These are phyloP conservation scores for Porphyrellus sp. DNA, from an alignment of 1,284 basidiomycete species.

Conservation along the genomic window DNA sequence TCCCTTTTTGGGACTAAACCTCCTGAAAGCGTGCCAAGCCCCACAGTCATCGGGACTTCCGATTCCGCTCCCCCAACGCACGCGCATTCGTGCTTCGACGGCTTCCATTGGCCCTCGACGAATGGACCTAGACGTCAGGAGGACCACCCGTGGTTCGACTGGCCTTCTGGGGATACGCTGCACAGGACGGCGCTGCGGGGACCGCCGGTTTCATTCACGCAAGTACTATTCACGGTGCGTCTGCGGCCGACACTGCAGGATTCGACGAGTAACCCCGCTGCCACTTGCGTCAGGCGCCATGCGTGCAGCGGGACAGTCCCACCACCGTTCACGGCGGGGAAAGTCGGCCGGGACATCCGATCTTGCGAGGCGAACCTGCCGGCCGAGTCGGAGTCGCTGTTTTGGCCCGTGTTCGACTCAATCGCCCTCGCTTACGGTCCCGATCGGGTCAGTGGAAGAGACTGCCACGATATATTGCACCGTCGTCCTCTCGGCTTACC, in stretches of 20 bases:
- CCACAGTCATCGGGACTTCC: conserved; percentile 33
- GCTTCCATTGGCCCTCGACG: conserved; percentile 25
- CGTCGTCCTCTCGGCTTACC: conserved; percentile 11
- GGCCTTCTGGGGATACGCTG: conserved; percentile 13
- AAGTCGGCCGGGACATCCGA: not conserved
- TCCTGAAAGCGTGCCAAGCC: conserved; percentile 22
- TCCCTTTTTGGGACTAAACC: conserved; percentile 20
- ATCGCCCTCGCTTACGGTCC: conserved; percentile 9
- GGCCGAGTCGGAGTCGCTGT: conserved; percentile 14
- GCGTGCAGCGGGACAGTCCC: not conserved
- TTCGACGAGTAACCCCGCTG: conserved; percentile 5
- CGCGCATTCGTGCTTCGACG: conserved; percentile 10
- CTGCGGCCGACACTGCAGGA: not conserved
- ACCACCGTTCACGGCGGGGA: conserved; percentile 7
- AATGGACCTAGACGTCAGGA: conserved; percentile 15
- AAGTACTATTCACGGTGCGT: conserved; percentile 9
- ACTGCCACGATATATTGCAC: not conserved
- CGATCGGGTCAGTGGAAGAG: not conserved
- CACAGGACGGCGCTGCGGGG: conserved; percentile 16
- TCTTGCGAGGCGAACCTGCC: conserved; percentile 2
- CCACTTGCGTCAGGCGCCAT: conserved; percentile 7
- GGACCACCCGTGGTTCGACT: conserved; percentile 4
- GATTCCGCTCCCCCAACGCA: conserved; percentile 25
- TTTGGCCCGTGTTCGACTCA: not conserved
- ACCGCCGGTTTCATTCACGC: conserved; percentile 9